phyloP scores from a whole-genome alignment of 305 asterid species.

The Fraxinus paxiana region DNA sequence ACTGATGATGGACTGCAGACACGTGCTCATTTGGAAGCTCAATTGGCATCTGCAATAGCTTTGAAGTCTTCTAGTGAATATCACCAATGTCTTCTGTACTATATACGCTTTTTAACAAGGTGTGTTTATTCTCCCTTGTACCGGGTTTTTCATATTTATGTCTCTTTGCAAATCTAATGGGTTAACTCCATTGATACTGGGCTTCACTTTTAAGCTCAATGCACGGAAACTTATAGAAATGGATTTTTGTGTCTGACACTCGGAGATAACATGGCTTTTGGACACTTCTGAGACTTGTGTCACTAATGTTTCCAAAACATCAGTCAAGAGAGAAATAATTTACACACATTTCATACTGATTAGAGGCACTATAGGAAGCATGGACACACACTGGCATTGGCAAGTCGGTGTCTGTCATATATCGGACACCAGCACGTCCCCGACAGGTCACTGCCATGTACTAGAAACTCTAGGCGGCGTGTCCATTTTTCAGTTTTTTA shows the following conservation, averaged over 20 bases:
- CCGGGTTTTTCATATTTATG: neutral
- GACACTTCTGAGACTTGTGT: neutral
- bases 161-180: neutral
- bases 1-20: slow-evolving; percentile 91
- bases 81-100: slow-evolving; percentile 83
- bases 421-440: neutral
- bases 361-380: neutral
- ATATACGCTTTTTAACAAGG: slow-evolving; percentile 85
- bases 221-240: neutral
- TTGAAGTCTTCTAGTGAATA: slow-evolving; percentile 80
- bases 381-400: neutral
- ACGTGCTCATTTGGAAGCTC: slow-evolving; percentile 95
- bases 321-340: neutral
- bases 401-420: neutral
- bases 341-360: neutral
- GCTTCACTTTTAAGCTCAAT: neutral
- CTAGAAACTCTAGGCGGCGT: neutral
- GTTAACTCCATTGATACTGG: neutral
- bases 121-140: slow-evolving; percentile 30
- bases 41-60: slow-evolving; percentile 81
- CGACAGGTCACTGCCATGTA: neutral
- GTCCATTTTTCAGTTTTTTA: neutral
- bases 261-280: neutral
- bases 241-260: neutral
- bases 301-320: neutral